Evolutionary conservation across 2,329 filamentous ascomycete genomes (phyloP).

Genomic region (Colletotrichum destructivum): DNA sequence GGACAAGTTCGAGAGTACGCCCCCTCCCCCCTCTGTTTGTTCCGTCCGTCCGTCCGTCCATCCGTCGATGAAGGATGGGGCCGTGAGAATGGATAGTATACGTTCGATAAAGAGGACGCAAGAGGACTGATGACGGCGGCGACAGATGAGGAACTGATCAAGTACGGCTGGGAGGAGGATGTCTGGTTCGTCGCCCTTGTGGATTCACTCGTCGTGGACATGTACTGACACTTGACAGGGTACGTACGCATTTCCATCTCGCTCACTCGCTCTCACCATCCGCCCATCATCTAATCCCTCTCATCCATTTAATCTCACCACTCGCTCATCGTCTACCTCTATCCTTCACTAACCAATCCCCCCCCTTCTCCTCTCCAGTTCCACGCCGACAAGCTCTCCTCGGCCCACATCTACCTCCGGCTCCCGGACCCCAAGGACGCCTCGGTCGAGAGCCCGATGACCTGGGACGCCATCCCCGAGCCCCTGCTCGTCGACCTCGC

Average conservation of each 20-base stretch:
- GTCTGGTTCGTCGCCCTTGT: conserved; percentile 77
- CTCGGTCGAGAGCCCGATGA: conserved; percentile 15
- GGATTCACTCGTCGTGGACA: conserved; percentile 14
- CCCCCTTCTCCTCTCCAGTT: conserved; percentile 71
- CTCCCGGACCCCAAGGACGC: conserved; percentile 78
- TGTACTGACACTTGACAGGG: conserved; percentile 45
- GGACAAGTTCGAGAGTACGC: conserved; percentile 96
- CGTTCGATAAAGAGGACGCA: too few relatives aligned
- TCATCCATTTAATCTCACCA: conserved; percentile 4
- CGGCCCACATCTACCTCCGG: conserved; percentile 95
- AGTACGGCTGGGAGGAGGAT: conserved; percentile 94
- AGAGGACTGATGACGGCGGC: not conserved
- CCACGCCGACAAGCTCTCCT: conserved; percentile 97
- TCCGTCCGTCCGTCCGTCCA: conserved; percentile 28
- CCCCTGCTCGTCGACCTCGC: conserved; percentile 88
- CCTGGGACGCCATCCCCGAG: conserved; percentile 85
- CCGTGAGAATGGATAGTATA: not conserved
- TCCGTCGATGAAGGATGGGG: conserved; percentile 27
- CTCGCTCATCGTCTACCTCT: not conserved
- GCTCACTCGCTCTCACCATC: not conserved
- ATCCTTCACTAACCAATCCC: not conserved
- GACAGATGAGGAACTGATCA: conserved; percentile 95
- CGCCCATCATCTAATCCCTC: conserved; percentile 4
- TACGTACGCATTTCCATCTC: conserved; percentile 40
- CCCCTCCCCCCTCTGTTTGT: too few relatives aligned